Evolutionary conservation across 148 eudicot species (phyloP).

Genomic region (Diospyros lotus): DNA sequence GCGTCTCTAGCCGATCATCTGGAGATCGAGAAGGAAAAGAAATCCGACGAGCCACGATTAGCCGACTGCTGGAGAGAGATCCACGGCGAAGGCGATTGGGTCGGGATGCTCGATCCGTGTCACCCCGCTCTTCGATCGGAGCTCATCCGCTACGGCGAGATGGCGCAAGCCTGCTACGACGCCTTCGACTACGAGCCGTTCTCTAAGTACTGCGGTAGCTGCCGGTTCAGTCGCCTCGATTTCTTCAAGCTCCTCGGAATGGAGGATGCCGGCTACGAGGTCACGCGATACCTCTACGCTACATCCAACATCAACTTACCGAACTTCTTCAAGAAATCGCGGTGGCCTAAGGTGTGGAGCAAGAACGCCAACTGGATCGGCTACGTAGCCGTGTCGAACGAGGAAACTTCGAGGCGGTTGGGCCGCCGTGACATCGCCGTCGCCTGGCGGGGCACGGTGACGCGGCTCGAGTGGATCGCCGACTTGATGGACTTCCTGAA

Average conservation of each 20-base stretch:
- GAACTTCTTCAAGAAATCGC: slow-evolving; percentile 48
- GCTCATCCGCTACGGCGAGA: slow-evolving; percentile 61
- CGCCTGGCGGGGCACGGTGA: slow-evolving; percentile 77
- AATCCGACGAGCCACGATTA: not conserved
- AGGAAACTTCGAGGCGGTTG: slow-evolving; percentile 36
- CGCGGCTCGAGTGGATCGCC: slow-evolving; percentile 53
- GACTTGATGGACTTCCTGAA: slow-evolving; percentile 50
- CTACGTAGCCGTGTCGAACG: slow-evolving; percentile 62
- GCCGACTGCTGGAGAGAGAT: slow-evolving; percentile 52
- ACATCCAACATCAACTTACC: slow-evolving; percentile 53
- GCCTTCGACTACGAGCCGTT: slow-evolving; percentile 61
- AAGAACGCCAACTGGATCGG: slow-evolving; percentile 77
- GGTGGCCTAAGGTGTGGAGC: slow-evolving; percentile 70
- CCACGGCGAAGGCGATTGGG: slow-evolving; percentile 66
- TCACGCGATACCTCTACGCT: slow-evolving; percentile 54
- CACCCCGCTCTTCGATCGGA: slow-evolving; percentile 41
- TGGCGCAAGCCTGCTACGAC: slow-evolving; percentile 85
- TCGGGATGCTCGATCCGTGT: slow-evolving; percentile 63
- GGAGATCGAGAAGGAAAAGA: not conserved
- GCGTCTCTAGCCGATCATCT: not conserved
- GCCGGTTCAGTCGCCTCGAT: slow-evolving; percentile 23
- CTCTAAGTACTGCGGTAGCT: slow-evolving; percentile 66
- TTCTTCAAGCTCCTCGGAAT: slow-evolving; percentile 41
- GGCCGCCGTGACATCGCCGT: slow-evolving; percentile 68
- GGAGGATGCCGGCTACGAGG: slow-evolving; percentile 43